phyloP scores from a whole-genome alignment of 1,284 basidiomycete genomes.

The Spongiforma sp. region DNA sequence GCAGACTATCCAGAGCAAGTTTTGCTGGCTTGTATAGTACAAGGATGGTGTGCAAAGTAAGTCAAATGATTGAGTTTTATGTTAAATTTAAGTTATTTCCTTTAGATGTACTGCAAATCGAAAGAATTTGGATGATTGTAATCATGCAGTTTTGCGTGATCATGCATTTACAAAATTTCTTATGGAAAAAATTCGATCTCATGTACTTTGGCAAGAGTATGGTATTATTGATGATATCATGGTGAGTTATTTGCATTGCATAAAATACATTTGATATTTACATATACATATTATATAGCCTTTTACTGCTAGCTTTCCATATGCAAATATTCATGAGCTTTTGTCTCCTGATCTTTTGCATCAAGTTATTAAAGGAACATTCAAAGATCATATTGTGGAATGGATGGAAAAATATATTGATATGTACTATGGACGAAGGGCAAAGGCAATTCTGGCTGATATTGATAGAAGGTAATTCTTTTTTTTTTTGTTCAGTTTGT shows the following conservation, averaged over 20 bases:
- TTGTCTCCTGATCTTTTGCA: neutral
- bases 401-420: neutral
- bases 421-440: neutral
- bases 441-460: neutral
- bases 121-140: neutral
- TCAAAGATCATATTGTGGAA: neutral
- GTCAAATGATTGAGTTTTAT: neutral
- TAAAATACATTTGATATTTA: neutral
- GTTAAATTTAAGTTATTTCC: neutral
- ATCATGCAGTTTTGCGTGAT: neutral
- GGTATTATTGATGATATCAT: neutral
- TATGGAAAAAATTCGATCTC: neutral
- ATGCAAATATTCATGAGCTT: neutral
- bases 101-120: neutral
- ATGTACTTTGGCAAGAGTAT: neutral
- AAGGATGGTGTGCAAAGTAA: conserved; percentile 1
- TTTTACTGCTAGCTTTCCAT: neutral
- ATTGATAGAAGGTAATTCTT: neutral
- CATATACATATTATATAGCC: neutral
- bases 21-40: neutral
- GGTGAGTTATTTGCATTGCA: neutral
- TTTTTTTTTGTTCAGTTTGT: neutral
- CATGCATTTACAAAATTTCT: neutral
- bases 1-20: neutral
- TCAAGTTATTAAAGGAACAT: neutral